A percentile compares a stretch with the other conserved stretches of the same genome.
Conservation (phyloP, 1,284 basidiomycete species). For the Athelia sp. region DNA sequence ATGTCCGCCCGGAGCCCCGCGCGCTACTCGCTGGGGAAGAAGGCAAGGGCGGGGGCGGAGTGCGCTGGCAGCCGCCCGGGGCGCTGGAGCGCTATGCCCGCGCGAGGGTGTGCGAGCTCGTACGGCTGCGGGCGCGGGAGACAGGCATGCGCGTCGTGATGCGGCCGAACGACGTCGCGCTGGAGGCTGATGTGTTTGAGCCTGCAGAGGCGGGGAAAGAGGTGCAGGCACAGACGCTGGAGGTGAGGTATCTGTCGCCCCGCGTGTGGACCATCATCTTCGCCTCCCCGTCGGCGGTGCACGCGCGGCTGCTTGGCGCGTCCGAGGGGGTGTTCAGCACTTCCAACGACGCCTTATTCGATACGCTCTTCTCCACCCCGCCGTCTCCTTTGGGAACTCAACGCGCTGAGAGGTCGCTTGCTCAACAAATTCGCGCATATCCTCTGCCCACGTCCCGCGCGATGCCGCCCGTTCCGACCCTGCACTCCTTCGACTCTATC, state of each 20-base stretch:
- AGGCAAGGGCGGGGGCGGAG: constrained; percentile 26
- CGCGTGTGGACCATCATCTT: constrained; percentile 51
- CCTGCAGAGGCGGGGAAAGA: constrained; percentile 2
- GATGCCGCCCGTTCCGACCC: constrained; percentile 8
- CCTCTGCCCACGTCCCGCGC: constrained; percentile 14
- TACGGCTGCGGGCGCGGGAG: constrained; percentile 28
- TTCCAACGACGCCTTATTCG: neutral
- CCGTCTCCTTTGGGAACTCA: constrained; percentile 1
- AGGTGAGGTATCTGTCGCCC: constrained; percentile 38
- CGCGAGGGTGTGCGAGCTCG: constrained; percentile 27
- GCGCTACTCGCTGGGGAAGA: constrained; percentile 20
- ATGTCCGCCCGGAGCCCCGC: constrained; percentile 59
- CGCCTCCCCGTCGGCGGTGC: constrained; percentile 35
- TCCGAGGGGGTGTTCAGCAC: neutral
- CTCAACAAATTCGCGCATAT: constrained; percentile 6
- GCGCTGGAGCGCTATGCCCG: constrained; percentile 36
- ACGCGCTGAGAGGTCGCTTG: neutral
- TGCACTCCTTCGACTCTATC: constrained; percentile 18
- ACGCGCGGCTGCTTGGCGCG: constrained; percentile 32
- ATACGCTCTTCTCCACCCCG: constrained; percentile 12
- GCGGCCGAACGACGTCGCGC: no score
- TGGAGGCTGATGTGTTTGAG: no score
- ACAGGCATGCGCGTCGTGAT: constrained; percentile 1
- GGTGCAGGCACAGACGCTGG: constrained; percentile 32
- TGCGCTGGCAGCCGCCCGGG: constrained; percentile 43